A percentile compares a stretch with the other conserved stretches of the same genome.
phyloP scores from a whole-genome alignment of 225 moss, liverwort and hornwort species.

The Pseudisothecium myosuroides region DNA sequence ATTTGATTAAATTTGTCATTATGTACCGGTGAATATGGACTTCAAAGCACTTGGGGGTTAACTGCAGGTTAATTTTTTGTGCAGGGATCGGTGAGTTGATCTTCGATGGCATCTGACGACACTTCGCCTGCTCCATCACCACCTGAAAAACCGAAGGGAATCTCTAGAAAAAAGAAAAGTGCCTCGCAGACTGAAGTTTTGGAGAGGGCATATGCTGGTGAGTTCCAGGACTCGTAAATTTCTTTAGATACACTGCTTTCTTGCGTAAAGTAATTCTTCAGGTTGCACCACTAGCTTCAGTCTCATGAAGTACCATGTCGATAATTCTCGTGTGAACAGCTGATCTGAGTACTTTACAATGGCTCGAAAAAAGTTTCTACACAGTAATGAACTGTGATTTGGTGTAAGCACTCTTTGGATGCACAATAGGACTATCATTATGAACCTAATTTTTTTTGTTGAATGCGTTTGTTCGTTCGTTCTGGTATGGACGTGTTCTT shows the following conservation, averaged over 20 bases:
- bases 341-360: neutral
- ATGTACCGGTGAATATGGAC: neutral
- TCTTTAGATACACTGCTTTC: neutral
- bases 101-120: slow-evolving; percentile 25
- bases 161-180: slow-evolving; percentile 69
- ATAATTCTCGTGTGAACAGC: neutral
- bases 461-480: neutral
- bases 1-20: neutral
- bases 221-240: neutral
- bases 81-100: neutral
- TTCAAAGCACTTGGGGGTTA: neutral
- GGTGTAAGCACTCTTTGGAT: neutral
- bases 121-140: slow-evolving; percentile 1
- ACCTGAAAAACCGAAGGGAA: slow-evolving; percentile 30
- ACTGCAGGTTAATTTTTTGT: neutral
- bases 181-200: slow-evolving; percentile 54
- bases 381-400: neutral
- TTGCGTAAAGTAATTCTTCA: neutral
- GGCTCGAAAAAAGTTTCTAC: neutral
- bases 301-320: neutral
- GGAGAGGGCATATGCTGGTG: slow-evolving; percentile 66
- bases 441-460: neutral
- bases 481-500: neutral
- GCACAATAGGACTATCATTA: neutral
- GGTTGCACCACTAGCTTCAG: neutral